phyloP scores from a whole-genome alignment of 202 grass and related monocot genomes.

The Carex arenaria region DNA sequence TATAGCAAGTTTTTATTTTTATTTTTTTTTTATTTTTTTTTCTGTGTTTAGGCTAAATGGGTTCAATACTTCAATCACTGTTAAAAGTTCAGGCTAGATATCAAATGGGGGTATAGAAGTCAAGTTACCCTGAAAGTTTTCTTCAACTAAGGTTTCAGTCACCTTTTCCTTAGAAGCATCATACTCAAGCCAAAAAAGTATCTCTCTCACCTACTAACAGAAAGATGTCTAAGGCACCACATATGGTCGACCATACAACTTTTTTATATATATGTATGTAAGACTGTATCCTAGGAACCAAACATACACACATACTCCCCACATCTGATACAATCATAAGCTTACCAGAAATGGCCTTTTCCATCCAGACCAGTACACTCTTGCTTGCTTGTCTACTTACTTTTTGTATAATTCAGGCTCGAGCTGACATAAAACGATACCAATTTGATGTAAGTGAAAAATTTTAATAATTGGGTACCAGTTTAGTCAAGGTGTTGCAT shows the following conservation, averaged over 20 bases:
- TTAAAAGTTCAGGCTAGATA: not conserved
- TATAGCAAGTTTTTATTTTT: too few species aligned
- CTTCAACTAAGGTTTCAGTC: slow-evolving; percentile 28
- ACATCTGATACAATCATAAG: not conserved
- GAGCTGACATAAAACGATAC: slow-evolving; percentile 49
- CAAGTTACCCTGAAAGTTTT: slow-evolving; percentile 10
- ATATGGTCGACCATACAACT: not conserved
- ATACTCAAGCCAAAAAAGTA: not conserved
- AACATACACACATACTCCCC: not conserved
- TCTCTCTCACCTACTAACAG: slow-evolving; percentile 15
- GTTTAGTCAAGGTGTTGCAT: not conserved
- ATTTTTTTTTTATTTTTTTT: too few species aligned
- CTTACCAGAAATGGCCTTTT: slow-evolving; percentile 20
- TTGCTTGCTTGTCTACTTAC: slow-evolving; percentile 19
- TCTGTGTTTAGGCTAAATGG: too few species aligned
- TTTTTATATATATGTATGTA: not conserved
- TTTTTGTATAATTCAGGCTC: not conserved
- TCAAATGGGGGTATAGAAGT: not conserved
- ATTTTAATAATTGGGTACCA: not conserved
- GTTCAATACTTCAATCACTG: not conserved
- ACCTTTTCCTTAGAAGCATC: slow-evolving; percentile 22
- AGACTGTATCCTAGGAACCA: not conserved
- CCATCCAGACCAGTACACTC: not conserved
- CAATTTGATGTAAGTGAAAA: slow-evolving; percentile 63
- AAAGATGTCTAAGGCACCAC: slow-evolving; percentile 13